Percentiles rank a stretch among this genome's conserved stretches.
phyloP scores from a whole-genome alignment of 768 basidiomycete genomes.

The Suillus clintonianus region DNA sequence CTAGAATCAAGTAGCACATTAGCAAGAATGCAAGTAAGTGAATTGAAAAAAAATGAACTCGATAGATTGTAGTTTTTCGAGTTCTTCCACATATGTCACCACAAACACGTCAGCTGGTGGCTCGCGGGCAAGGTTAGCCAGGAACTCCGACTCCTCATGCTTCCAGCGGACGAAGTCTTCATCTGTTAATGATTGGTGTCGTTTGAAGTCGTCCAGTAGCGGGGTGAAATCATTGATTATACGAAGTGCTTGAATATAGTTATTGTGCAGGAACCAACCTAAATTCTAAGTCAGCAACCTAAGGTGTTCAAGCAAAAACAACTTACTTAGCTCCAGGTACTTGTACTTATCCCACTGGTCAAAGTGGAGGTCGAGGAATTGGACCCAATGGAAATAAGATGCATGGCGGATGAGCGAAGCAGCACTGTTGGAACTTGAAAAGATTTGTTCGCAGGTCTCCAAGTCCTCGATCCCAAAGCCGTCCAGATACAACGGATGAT shows the following conservation, averaged over 20 bases:
- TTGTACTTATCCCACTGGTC: conserved; percentile 7
- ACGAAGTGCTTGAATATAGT: conserved; percentile 17
- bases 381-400: conserved; percentile 18
- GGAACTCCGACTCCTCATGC: not conserved
- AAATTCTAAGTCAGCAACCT: too few species aligned
- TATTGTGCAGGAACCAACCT: conserved; percentile 14
- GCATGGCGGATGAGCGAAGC: conserved; percentile 7
- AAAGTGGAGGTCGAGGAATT: conserved; percentile 10
- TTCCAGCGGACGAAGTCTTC: not conserved
- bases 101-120: conserved; percentile 23
- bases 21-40: not conserved
- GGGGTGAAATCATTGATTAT: conserved; percentile 6
- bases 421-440: conserved; percentile 12
- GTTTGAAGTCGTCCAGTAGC: not conserved
- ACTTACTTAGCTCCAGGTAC: conserved; percentile 6
- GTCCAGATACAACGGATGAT: conserved; percentile 12
- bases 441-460: conserved; percentile 19
- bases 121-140: not conserved
- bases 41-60: not conserved
- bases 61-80: not conserved
- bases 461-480: conserved; percentile 19
- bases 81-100: not conserved
- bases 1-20: conserved; percentile 9
- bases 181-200: not conserved
- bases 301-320: too few species aligned